Base-by-base conservation (phyloP, 73 alveolate species). In the Effrenium voratum region DNA sequence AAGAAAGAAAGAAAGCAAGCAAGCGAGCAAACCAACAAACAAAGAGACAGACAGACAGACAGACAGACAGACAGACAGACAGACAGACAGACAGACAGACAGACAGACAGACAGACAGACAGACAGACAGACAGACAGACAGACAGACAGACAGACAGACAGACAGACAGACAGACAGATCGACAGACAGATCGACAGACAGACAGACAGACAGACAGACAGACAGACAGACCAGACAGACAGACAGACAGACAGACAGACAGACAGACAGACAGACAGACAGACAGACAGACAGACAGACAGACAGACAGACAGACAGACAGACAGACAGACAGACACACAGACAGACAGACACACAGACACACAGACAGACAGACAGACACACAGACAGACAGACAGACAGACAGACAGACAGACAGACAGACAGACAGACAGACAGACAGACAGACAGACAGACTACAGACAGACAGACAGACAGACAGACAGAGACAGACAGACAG, bases 391-490 rank as follows among this genome's bases (percentile, higher is more conserved):
- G 15, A 63, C 76, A 22, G 15, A 63, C 76, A 22, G 15, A 63
- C 76, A 63, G 15, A 63, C 76, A 63, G 15, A 63, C 76, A 63
- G 19, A 63, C 76, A n/a, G n/a, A n/a, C n/a, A n/a, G n/a, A n/a
- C n/a, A n/a, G n/a, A n/a, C n/a, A n/a, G n/a, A n/a, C n/a, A n/a
- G n/a, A n/a, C n/a, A n/a, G n/a, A n/a, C n/a, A n/a, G n/a, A 12
- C 73, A 59, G 22, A 59, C 30, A 59, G 10, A n/a, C 30, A 59
- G 73, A 59, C 30, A n/a, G n/a, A n/a, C 66, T 44, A 73, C 68
- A 73, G 52, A 73, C 55, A 73, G 84, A 73, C 90, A 73, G 84
- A 73, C 84, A 73, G 84, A 73, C 84, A 73, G 84, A 73, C 84
- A 73, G 52, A 73, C 52, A 73, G 52, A 73, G 38, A 73, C 84